Base-by-base conservation (phyloP, 495 filamentous ascomycete genomes). In the Neurospora tetrasperma region DNA sequence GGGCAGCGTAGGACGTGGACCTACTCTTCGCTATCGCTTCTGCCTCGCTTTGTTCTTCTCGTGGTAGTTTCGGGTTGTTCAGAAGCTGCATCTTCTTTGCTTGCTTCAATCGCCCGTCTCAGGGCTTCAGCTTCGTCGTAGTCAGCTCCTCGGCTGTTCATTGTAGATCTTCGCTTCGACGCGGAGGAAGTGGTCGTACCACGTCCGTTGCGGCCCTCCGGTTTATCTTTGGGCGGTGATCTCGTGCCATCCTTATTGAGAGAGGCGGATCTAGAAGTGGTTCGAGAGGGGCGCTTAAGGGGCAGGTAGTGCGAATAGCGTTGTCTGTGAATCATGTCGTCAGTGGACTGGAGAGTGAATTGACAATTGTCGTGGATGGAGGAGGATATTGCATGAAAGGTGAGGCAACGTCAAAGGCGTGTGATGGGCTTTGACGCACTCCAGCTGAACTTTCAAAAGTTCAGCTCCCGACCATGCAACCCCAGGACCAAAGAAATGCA, bases 81-180 rank as follows among this genome's bases (percentile, higher is more conserved):
- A 41, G 81, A 77, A 72, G 78, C 79, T 42, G 85, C 85, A n/a
- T 89, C 88, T 76, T 91, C 89, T 80, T 94, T 98, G 83, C 96
- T 99, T 73, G 96, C 94, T 80, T 98, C 96, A 77, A 99, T 93
- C 20, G 94, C 96, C 76, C 91, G 87, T 72, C 93, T 89, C 41
- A 99, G 80, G 73, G 93, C 90, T 80, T 97, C 96, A 74, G 97
- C 94, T 82, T 97, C 94, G 75, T 98, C 94, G 78, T 98, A 98
- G 7, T 93, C 94, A 69, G 96, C 94, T 79, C 94, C 93, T 70
- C 95, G 89, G 80, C 96, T 98, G 78, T 98, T 97, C 93, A 98
- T 97, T 10, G 96, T 99, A 39, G 95, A 97, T 18, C 96, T 90
- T 71, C 96, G 90, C 78, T 98, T 98, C 35, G 87, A 86, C n/a